These are phyloP conservation scores for Colletotrichum lini DNA, from an alignment of 2,329 filamentous ascomycete species.

Conservation along the genomic window DNA sequence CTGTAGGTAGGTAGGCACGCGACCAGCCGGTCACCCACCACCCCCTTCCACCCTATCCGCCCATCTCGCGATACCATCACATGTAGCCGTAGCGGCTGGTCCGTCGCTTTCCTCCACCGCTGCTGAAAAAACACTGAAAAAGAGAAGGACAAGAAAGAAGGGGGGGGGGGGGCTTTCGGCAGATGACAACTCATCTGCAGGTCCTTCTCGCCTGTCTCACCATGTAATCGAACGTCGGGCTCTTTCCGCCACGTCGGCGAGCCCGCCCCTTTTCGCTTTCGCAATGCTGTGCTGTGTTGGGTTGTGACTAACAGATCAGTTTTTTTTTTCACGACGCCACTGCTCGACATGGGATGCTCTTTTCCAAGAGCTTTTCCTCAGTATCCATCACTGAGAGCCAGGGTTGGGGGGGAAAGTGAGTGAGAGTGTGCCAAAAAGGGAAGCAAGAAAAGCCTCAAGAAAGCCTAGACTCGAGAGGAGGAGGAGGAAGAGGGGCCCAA, in stretches of 20 bases:
- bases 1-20: slow-evolving; percentile 22
- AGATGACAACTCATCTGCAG: slow-evolving; percentile 13
- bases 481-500: not conserved
- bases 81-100: slow-evolving; percentile 19
- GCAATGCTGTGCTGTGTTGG: not conserved
- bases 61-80: slow-evolving; percentile 35
- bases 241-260: not conserved
- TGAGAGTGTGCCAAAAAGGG: too few relatives aligned
- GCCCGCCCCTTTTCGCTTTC: not conserved
- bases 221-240: not conserved
- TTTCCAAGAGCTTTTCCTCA: not conserved
- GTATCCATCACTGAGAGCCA: slow-evolving; percentile 7
- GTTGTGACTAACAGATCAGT: not conserved
- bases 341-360: slow-evolving; percentile 17
- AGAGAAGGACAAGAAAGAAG: not conserved
- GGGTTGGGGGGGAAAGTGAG: not conserved
- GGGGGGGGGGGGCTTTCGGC: not conserved
- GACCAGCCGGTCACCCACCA: slow-evolving; percentile 17
- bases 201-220: not conserved
- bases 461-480: slow-evolving; percentile 47
- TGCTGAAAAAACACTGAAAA: not conserved
- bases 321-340: slow-evolving; percentile 15
- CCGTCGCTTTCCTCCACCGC: slow-evolving; percentile 6
- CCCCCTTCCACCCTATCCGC: not conserved
- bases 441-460: slow-evolving; percentile 4